Conservation (phyloP, 768 basidiomycete species). For the Suillus clintonianus region DNA sequence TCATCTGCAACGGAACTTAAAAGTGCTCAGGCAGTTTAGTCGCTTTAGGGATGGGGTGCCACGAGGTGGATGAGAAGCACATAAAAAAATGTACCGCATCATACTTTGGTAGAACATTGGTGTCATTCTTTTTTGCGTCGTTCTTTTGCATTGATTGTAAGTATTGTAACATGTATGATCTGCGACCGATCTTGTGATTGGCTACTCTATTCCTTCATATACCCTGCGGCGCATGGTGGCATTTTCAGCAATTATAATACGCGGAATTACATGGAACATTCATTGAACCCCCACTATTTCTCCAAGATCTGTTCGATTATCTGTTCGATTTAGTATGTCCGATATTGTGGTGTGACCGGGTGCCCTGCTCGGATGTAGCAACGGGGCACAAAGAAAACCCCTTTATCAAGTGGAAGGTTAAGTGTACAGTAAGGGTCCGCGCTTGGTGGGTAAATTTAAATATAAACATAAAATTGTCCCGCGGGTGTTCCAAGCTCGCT, state of each 20-base stretch:
- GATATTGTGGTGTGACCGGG: too few species aligned
- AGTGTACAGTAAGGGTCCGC: not conserved
- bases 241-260: not conserved
- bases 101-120: constrained; percentile 5
- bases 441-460: not conserved
- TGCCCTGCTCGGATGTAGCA: too few species aligned
- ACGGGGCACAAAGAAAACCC: too few species aligned
- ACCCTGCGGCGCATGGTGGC: constrained; percentile 1
- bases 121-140: constrained; percentile 7
- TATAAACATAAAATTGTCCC: not conserved
- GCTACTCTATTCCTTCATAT: not conserved
- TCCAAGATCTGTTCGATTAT: not conserved
- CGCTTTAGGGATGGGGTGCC: not conserved
- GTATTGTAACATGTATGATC: constrained; percentile 9
- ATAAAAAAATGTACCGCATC: constrained; percentile 5
- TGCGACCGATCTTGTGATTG: constrained; percentile 2
- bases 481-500: not conserved
- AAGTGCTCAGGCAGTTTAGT: constrained; percentile 1
- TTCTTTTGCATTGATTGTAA: constrained; percentile 4
- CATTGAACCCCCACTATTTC: too few species aligned
- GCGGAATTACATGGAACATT: not conserved
- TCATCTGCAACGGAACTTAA: constrained; percentile 2
- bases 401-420: too few species aligned
- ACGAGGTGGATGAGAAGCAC: not conserved
- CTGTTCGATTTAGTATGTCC: too few species aligned